These are phyloP conservation scores for Prunus persica DNA, from an alignment of 306 rosid species.

Conservation along the genomic window DNA sequence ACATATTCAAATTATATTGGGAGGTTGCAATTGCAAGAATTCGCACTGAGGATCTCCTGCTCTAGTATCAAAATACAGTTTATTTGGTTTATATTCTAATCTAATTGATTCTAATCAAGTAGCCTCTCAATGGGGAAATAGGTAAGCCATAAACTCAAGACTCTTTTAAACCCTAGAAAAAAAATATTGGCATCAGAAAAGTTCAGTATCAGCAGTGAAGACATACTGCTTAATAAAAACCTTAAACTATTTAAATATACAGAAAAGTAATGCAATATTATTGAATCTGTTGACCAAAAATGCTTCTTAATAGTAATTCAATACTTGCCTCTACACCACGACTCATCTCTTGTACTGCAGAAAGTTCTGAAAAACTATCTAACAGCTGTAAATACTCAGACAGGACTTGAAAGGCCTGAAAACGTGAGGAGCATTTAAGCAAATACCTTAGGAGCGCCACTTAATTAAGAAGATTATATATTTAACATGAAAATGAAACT, in stretches of 20 bases:
- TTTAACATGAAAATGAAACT: slow-evolving; percentile 9
- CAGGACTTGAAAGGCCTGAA: slow-evolving; percentile 96
- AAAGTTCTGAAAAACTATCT: slow-evolving; percentile 85
- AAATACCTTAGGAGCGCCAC: slow-evolving; percentile 11
- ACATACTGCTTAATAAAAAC: background rate
- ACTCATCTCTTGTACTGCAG: slow-evolving; percentile 92
- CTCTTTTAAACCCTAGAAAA: background rate
- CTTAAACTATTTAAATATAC: background rate
- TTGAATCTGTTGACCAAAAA: slow-evolving; percentile 1
- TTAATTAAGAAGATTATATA: slow-evolving; percentile 18
- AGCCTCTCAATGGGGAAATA: background rate
- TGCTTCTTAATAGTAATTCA: slow-evolving; percentile 23
- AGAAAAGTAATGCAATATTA: background rate
- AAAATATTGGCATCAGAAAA: slow-evolving; percentile 9
- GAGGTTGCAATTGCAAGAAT: background rate
- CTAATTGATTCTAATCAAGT: background rate
- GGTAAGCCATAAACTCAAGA: background rate
- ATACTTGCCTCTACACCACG: slow-evolving; percentile 82
- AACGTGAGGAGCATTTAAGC: slow-evolving; percentile 20
- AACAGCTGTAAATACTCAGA: slow-evolving; percentile 92
- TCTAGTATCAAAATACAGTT: background rate
- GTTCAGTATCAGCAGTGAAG: slow-evolving; percentile 1
- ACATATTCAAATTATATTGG: background rate
- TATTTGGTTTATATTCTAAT: background rate
- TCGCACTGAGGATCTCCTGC: background rate